These are phyloP conservation scores for Leccinum boreale DNA, from an alignment of 768 basidiomycete species.

Conservation along the genomic window DNA sequence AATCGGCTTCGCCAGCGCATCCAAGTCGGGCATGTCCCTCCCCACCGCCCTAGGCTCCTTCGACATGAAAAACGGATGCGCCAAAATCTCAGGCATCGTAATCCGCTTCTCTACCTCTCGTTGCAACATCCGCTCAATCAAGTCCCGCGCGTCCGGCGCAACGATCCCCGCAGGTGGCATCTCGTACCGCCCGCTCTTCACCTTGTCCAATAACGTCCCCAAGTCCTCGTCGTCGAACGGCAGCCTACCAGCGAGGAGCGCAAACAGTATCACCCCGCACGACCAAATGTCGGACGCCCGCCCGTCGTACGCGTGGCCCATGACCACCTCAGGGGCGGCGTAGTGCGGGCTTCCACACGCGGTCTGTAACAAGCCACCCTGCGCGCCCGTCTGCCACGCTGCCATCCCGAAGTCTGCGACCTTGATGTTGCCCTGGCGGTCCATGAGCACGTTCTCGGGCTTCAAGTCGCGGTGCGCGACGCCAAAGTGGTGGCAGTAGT, in stretches of 20 bases:
- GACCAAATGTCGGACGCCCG: conserved; percentile 95
- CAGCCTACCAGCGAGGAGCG: conserved; percentile 81
- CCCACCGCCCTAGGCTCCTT: conserved; percentile 43
- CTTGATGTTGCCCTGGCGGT: conserved; percentile 77
- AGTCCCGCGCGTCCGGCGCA: conserved; percentile 65
- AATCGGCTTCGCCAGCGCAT: conserved; percentile 69
- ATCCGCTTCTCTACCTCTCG: conserved; percentile 74
- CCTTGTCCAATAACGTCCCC: conserved; percentile 72
- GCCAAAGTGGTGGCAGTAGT: conserved; percentile 93
- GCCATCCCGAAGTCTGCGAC: background rate
- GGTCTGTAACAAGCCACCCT: conserved; percentile 62
- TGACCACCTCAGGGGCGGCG: conserved; percentile 88
- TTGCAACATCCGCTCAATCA: conserved; percentile 78
- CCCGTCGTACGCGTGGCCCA: conserved; percentile 81
- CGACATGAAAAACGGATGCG: conserved; percentile 75
- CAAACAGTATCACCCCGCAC: conserved; percentile 90
- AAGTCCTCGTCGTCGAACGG: conserved; percentile 93
- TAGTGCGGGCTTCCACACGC: conserved; percentile 96
- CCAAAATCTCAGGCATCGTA: conserved; percentile 75
- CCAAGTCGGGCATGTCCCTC: conserved; percentile 54
- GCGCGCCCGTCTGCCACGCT: conserved; percentile 9
- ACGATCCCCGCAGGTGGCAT: conserved; percentile 64
- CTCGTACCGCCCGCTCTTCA: conserved; percentile 66
- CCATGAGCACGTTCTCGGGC: conserved; percentile 89
- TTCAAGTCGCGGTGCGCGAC: conserved; percentile 94